These are phyloP conservation scores for Coemansia sp. DNA, from an alignment of 192 early-diverging fungal species.

Conservation along the genomic window DNA sequence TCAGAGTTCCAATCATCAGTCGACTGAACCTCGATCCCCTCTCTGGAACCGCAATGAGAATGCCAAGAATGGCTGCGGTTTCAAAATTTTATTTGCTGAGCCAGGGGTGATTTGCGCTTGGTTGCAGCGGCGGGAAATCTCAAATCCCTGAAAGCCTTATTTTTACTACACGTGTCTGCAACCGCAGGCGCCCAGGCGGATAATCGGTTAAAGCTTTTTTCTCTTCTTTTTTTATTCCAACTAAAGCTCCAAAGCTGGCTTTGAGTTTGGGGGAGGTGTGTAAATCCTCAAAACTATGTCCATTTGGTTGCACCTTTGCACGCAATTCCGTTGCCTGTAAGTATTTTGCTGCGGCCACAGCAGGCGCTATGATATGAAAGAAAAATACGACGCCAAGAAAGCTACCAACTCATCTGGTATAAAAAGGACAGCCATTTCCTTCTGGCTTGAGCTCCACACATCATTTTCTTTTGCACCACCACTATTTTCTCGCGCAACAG, in stretches of 20 bases:
- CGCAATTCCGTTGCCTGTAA: background rate
- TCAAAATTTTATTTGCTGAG: background rate
- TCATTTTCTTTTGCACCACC: background rate
- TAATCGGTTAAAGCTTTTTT: background rate
- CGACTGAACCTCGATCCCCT: background rate
- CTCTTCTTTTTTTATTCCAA: background rate
- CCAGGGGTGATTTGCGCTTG: background rate
- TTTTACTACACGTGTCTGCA: background rate
- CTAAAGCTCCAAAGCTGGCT: background rate
- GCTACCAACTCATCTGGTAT: background rate
- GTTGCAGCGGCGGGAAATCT: background rate
- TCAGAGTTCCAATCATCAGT: background rate
- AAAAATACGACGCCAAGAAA: background rate
- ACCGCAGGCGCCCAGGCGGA: background rate
- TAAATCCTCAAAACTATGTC: background rate
- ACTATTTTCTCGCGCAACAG: background rate
- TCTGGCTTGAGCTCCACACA: background rate
- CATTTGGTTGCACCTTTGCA: background rate
- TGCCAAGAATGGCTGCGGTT: background rate
- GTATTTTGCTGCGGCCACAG: background rate
- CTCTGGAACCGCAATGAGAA: background rate
- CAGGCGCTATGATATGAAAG: background rate
- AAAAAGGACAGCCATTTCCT: background rate
- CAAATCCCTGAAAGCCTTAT: background rate
- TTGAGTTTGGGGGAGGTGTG: background rate